These are phyloP conservation scores for Microthlaspi erraticum DNA, from an alignment of 345 rosid genomes.

Conservation along the genomic window DNA sequence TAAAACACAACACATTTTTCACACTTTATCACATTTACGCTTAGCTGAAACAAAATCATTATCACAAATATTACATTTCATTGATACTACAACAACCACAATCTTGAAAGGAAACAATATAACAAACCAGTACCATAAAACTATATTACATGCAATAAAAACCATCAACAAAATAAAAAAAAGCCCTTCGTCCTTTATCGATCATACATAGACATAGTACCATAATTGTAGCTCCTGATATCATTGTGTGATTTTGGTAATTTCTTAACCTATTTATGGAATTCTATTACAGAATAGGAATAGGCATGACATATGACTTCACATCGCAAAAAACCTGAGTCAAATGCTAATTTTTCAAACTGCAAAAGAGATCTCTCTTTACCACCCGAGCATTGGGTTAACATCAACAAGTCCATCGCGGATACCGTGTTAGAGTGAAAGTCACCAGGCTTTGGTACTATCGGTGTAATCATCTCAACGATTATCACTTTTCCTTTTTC, in stretches of 20 bases:
- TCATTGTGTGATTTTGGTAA: neutral
- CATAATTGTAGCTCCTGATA: neutral
- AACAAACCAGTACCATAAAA: neutral
- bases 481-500: constrained; percentile 50
- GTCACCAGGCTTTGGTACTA: constrained; percentile 29
- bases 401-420: constrained; percentile 50
- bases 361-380: constrained; percentile 54
- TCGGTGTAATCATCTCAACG: constrained; percentile 47
- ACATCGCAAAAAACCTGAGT: constrained; percentile 47
- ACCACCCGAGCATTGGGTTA: constrained; percentile 47
- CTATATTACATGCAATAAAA: neutral
- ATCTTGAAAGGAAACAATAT: neutral
- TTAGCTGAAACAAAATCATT: too few species aligned
- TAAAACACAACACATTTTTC: too few species aligned
- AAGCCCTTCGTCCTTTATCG: neutral
- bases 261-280: constrained; percentile 23
- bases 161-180: neutral
- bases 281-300: constrained; percentile 32
- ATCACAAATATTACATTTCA: neutral
- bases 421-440: constrained; percentile 40
- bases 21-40: too few species aligned
- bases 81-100: neutral
- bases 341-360: constrained; percentile 46
- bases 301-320: neutral
- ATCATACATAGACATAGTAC: neutral